Percentiles rank a stretch among this genome's conserved stretches.
Conservation (phyloP, 1,139 yeast species). For the Candida albicans region DNA sequence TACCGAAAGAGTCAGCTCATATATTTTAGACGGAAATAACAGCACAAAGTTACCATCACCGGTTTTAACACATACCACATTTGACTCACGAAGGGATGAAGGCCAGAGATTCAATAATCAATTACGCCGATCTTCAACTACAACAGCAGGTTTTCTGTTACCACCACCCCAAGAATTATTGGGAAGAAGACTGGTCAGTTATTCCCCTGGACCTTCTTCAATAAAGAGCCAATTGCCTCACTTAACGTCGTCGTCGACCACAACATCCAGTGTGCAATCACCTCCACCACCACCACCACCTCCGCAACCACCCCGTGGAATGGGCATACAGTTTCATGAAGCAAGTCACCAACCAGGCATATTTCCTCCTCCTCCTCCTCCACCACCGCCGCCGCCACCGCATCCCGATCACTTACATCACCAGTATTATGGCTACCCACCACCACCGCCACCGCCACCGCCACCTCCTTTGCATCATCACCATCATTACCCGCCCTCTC, state of each 20-base stretch:
- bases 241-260: background rate
- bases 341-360: slow-evolving; percentile 1
- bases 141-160: background rate
- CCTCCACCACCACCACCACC: slow-evolving; percentile 8
- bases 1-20: slow-evolving; percentile 11
- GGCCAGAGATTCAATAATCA: background rate
- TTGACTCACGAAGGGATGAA: background rate
- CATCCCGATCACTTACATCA: slow-evolving; percentile 3
- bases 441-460: slow-evolving; percentile 9
- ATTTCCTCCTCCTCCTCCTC: slow-evolving; percentile 10
- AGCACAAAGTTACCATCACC: slow-evolving; percentile 8
- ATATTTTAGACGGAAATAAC: slow-evolving; percentile 8
- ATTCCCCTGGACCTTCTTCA: background rate
- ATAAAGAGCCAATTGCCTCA: background rate
- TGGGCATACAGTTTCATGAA: background rate
- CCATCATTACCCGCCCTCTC: slow-evolving; percentile 6
- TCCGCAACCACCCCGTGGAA: slow-evolving; percentile 5
- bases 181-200: background rate
- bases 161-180: background rate
- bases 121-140: background rate
- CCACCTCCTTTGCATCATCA: slow-evolving; percentile 12
- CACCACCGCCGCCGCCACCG: slow-evolving; percentile 15
- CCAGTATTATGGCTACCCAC: slow-evolving; percentile 1
- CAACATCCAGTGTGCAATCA: background rate
- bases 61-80: slow-evolving; percentile 1